phyloP scores from a whole-genome alignment of 805 yeast genomes.

The Ogataea sp. region DNA sequence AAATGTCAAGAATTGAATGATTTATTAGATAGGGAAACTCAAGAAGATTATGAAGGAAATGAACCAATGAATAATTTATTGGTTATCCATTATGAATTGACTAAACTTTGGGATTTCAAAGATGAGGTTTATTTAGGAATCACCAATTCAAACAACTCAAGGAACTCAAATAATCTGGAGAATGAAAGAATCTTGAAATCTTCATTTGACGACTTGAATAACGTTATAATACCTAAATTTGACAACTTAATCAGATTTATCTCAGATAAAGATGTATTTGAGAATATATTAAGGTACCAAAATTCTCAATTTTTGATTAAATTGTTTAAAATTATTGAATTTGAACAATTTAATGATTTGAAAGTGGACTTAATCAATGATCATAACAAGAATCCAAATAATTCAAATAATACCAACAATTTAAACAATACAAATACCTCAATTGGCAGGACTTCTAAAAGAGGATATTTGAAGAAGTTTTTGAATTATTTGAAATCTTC shows the following conservation, averaged over 20 bases:
- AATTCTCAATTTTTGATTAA: slow-evolving; percentile 64
- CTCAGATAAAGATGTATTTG: slow-evolving; percentile 44
- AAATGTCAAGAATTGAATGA: slow-evolving; percentile 42
- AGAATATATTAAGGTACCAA: slow-evolving; percentile 66
- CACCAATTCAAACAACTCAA: no score
- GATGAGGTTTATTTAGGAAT: slow-evolving; percentile 68
- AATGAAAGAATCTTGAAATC: slow-evolving; percentile 56
- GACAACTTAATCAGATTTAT: slow-evolving; percentile 56
- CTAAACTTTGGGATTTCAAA: slow-evolving; percentile 64
- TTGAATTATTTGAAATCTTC: slow-evolving; percentile 49
- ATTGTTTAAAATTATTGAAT: slow-evolving; percentile 67
- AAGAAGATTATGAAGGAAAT: slow-evolving; percentile 33
- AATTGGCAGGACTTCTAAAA: slow-evolving; percentile 33
- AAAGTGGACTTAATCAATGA: slow-evolving; percentile 31
- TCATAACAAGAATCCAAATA: no score
- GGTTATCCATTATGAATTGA: slow-evolving; percentile 60
- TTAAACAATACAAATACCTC: no score
- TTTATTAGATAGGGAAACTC: slow-evolving; percentile 41
- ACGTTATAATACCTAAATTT: slow-evolving; percentile 43
- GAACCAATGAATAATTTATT: slow-evolving; percentile 48
- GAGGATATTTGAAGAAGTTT: slow-evolving; percentile 60
- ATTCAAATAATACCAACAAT: no score
- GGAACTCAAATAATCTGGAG: slow-evolving; percentile 37
- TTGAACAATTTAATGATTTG: slow-evolving; percentile 73
- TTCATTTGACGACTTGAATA: slow-evolving; percentile 39